A percentile compares a stretch with the other conserved stretches of the same genome.
Evolutionary conservation across 2,329 filamentous ascomycete genomes (phyloP).

Genomic region (Colletotrichum coccodes): DNA sequence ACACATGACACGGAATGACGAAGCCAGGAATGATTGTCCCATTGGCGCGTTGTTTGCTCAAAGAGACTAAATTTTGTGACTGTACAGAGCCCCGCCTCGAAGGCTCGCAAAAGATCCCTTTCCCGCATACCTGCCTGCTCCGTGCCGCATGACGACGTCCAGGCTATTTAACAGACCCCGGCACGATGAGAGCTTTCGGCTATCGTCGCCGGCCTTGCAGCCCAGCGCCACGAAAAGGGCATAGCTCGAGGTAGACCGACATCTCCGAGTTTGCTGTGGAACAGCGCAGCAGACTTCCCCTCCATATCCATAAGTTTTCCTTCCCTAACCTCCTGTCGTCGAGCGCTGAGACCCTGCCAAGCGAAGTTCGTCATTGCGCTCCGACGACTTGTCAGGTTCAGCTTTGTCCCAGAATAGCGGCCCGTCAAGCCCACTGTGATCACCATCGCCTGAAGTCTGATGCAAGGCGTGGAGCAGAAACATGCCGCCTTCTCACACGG

Average conservation of each 20-base stretch:
- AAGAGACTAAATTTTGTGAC: not conserved
- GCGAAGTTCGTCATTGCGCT: slow-evolving; percentile 1
- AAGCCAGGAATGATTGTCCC: not conserved
- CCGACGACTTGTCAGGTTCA: slow-evolving; percentile 5
- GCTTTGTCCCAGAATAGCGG: slow-evolving; percentile 14
- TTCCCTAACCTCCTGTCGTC: not conserved
- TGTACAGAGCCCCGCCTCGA: not conserved
- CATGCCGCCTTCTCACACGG: not conserved
- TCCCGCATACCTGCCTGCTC: not conserved
- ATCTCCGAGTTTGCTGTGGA: not conserved
- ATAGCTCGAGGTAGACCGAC: slow-evolving; percentile 2
- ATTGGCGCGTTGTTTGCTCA: not conserved
- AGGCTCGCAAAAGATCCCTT: slow-evolving; percentile 4
- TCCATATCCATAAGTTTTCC: not conserved
- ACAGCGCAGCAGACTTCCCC: not conserved
- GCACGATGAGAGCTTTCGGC: not conserved
- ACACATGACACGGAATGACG: not conserved
- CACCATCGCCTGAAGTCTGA: slow-evolving; percentile 9
- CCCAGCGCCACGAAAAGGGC: not conserved
- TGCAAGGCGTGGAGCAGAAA: not conserved
- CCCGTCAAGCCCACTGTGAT: not conserved
- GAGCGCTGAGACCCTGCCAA: slow-evolving; percentile 16
- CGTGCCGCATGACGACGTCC: slow-evolving; percentile 3
- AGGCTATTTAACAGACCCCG: not conserved
- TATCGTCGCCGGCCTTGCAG: not conserved